Percentiles rank a stretch among this genome's conserved stretches.
Evolutionary conservation across 345 rosid species (phyloP).

Genomic region (Brassica juncea): DNA sequence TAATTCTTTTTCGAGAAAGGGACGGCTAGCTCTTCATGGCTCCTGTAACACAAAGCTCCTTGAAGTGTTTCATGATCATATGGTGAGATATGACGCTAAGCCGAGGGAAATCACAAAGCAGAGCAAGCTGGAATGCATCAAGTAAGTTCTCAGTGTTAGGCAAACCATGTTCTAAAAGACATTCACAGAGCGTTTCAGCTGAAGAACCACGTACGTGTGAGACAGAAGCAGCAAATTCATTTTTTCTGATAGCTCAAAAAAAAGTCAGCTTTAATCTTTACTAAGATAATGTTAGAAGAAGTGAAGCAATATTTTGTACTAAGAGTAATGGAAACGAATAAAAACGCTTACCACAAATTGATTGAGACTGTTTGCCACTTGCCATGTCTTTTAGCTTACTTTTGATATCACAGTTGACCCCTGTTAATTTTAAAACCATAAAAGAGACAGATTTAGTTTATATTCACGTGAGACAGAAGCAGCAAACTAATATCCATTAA

Average conservation of each 20-base stretch:
- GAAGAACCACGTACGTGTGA: not conserved
- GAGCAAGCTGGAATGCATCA: not conserved
- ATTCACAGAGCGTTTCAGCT: not conserved
- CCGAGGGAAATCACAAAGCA: constrained; percentile 66
- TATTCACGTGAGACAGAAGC: too few species aligned
- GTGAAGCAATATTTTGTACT: not conserved
- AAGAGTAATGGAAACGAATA: constrained; percentile 60
- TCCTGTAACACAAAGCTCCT: constrained; percentile 50
- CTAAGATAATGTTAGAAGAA: not conserved
- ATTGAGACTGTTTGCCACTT: constrained; percentile 52
- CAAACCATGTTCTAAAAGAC: not conserved
- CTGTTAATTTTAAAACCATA: constrained; percentile 35
- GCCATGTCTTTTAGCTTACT: constrained; percentile 59
- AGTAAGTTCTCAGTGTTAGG: not conserved
- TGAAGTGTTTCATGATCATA: constrained; percentile 59
- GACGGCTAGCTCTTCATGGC: constrained; percentile 57
- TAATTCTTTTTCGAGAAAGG: not conserved
- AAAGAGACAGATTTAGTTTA: constrained; percentile 50
- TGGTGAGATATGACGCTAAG: constrained; percentile 69
- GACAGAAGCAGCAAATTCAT: not conserved
- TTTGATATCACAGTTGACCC: constrained; percentile 67
- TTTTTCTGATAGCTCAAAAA: not conserved
- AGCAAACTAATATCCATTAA: too few species aligned
- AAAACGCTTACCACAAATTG: constrained; percentile 64
- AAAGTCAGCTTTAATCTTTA: not conserved